Conservation (phyloP, 139 green algal genomes). For the Chlorella vulgaris region DNA sequence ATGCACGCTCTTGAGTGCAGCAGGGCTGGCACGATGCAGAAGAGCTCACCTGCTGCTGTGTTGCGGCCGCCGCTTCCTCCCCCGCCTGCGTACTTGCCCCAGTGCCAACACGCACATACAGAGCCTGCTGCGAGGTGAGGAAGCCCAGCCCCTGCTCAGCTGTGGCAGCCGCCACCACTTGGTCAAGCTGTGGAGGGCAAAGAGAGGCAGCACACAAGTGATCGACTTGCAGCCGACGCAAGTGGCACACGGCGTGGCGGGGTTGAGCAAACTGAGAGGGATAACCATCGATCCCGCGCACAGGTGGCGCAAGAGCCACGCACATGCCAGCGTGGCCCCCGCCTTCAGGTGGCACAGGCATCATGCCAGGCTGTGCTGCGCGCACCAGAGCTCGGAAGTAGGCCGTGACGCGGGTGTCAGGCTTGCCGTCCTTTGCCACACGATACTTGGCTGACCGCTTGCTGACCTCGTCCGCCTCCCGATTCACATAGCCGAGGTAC, state of each 20-base stretch:
- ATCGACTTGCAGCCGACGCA: too few species aligned
- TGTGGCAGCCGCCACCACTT: background rate
- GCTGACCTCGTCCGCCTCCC: conserved; percentile 24
- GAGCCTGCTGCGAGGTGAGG: background rate
- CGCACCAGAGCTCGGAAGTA: conserved; percentile 26
- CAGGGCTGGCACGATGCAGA: background rate
- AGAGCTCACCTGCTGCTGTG: conserved; percentile 11
- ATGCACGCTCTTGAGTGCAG: too few species aligned
- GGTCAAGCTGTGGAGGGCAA: background rate
- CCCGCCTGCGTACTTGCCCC: background rate
- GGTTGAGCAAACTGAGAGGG: too few species aligned
- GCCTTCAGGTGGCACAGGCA: too few species aligned
- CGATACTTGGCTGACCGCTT: conserved; percentile 28
- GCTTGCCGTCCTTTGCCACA: conserved; percentile 26
- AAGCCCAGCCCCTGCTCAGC: conserved; percentile 12
- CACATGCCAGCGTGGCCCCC: too few species aligned
- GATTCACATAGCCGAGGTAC: conserved; percentile 29
- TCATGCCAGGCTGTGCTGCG: background rate
- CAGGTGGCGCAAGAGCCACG: too few species aligned
- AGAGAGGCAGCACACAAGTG: too few species aligned
- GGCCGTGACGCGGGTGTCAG: conserved; percentile 21
- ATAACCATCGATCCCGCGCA: too few species aligned
- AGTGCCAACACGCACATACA: background rate
- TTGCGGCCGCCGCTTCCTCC: background rate
- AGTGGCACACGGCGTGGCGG: too few species aligned